Conservation (phyloP, 768 basidiomycete genomes). For the Termitomyces sp. region DNA sequence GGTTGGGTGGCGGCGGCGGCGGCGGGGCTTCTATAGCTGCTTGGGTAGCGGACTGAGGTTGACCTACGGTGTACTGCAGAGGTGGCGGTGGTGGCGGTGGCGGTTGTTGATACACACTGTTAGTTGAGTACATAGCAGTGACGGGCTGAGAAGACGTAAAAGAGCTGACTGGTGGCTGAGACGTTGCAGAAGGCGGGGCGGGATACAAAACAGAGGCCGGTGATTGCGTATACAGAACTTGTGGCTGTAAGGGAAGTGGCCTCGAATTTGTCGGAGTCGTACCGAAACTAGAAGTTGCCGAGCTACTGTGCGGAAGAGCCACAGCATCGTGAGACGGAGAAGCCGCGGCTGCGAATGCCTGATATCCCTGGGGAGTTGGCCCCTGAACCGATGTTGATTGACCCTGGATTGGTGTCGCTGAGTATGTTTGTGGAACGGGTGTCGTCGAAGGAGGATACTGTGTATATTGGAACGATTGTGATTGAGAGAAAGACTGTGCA, state of each 20-base stretch:
- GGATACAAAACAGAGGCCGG: constrained; percentile 24
- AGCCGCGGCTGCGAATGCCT: constrained; percentile 25
- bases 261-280: constrained; percentile 23
- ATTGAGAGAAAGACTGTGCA: constrained; percentile 32
- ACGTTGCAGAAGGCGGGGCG: constrained; percentile 20
- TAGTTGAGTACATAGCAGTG: constrained; percentile 19
- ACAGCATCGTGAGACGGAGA: constrained; percentile 30
- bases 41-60: constrained; percentile 13
- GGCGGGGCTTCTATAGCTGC: constrained; percentile 22
- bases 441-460: constrained; percentile 31
- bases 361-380: constrained; percentile 28
- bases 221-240: constrained; percentile 31
- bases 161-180: constrained; percentile 18
- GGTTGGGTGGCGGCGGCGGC: constrained; percentile 25
- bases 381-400: constrained; percentile 24
- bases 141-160: constrained; percentile 24
- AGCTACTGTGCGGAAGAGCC: constrained; percentile 25
- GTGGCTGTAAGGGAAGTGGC: constrained; percentile 42
- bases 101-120: constrained; percentile 23
- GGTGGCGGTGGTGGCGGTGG: constrained; percentile 31
- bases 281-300: constrained; percentile 23
- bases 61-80: constrained; percentile 16
- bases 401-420: constrained; percentile 16
- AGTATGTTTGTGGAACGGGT: constrained; percentile 35
- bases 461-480: constrained; percentile 26